A percentile compares a stretch with the other conserved stretches of the same genome.
These are phyloP conservation scores for Cryphonectria naterciae DNA, from an alignment of 2,329 filamentous ascomycete genomes.

Conservation along the genomic window DNA sequence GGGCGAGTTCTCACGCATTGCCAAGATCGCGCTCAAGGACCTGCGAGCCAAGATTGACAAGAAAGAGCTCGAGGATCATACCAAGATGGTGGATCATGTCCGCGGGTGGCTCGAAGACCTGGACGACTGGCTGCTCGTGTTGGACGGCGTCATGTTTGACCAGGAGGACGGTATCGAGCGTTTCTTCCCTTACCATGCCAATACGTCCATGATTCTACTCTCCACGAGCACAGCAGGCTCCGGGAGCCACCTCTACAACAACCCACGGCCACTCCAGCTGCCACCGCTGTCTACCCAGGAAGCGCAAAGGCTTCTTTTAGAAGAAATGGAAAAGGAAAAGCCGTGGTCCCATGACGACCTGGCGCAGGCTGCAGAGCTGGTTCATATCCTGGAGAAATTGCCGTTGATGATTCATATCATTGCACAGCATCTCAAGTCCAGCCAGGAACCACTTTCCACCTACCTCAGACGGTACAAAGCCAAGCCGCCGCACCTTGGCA, in stretches of 20 bases:
- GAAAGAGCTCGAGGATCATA: constrained; percentile 43
- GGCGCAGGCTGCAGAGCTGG: constrained; percentile 62
- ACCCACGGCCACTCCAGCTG: constrained; percentile 60
- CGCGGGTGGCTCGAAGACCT: constrained; percentile 64
- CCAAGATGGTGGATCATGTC: constrained; percentile 59
- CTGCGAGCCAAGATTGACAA: constrained; percentile 45
- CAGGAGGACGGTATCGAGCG: constrained; percentile 59
- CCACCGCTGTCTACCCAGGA: constrained; percentile 58
- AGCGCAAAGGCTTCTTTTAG: constrained; percentile 63
- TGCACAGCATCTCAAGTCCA: constrained; percentile 63
- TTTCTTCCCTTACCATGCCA: constrained; percentile 67
- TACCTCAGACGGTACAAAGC: constrained; percentile 63
- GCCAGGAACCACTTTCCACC: constrained; percentile 62
- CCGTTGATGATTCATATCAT: constrained; percentile 71
- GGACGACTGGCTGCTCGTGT: constrained; percentile 68
- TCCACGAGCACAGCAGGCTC: constrained; percentile 63
- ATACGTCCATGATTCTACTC: constrained; percentile 70
- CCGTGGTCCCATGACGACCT: constrained; percentile 59
- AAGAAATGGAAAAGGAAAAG: constrained; percentile 62
- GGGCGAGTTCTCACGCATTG: constrained; percentile 69
- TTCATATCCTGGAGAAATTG: constrained; percentile 65
- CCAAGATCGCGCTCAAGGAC: constrained; percentile 56
- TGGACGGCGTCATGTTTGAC: constrained; percentile 69
- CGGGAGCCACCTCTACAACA: constrained; percentile 62
- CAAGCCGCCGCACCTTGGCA: constrained; percentile 55